Base-by-base conservation (phyloP, 2,329 filamentous ascomycete genomes). In the Kalmusia sp. region DNA sequence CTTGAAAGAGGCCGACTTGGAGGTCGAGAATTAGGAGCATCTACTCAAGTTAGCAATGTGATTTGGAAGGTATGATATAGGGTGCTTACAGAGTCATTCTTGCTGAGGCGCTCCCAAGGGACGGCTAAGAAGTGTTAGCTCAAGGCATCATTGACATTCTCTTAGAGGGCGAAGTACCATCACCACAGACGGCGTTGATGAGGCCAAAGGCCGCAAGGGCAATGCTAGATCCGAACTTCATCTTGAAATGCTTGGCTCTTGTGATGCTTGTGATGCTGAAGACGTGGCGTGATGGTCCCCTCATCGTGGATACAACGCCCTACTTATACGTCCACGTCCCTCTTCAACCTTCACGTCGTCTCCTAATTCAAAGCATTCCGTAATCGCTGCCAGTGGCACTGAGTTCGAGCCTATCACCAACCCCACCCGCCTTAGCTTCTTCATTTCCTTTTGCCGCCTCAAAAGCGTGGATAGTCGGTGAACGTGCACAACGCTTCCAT, bases 11-110 rank as follows among this genome's bases (percentile, higher is more conserved):
- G 22, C 85, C 85, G 55, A 84, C 79, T 67, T 87, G 84, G 51
- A 85, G 75, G 61, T 87, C 85, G 34, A 87, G 77, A 41, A 87
- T 80, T 21, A 87, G 69, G 43, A 87, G 80, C 30, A 82, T 70
- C 79, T 83, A 19, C 14, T 11, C 12, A 9, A 17, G 33, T 52
- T 33, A 48, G 31, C 37, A 2, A 30, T 55, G 30, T 54, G 49
- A 43, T 7, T 25, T 8, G 2, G 15, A 15, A 8, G 15, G 30
- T 48, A 19, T 50, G 19, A 28, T n/a, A 33, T 3, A 17, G n/a
- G 27, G n/a, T 7, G 55, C 64, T 45, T 58, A 73, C 63, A 21
- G 75, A 68, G 57, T 77, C 65, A 58, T 75, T 75, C 65, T 76
- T 76, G 64, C 76, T 69, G 48, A 77, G 66, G 37, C 75, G 73